Percentiles rank a stretch among this genome's conserved stretches.
Conservation (phyloP, 2,329 filamentous ascomycete genomes). For the Blastomyces gilchristii region DNA sequence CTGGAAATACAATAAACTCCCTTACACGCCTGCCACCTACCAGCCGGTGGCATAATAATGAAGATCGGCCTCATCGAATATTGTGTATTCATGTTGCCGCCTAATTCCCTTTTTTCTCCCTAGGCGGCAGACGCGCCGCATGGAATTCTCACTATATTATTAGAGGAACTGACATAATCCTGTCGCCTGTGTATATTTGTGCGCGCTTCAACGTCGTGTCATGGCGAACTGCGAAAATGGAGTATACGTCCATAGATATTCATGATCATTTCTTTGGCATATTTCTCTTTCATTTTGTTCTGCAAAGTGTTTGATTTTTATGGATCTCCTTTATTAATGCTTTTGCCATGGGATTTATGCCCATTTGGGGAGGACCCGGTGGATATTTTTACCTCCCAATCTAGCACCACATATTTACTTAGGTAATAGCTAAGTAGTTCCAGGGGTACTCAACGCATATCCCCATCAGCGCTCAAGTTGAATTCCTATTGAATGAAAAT, state of each 20-base stretch:
- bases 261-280: neutral
- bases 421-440: neutral
- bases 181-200: neutral
- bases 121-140: neutral
- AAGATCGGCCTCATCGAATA: neutral
- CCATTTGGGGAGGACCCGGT: neutral
- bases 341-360: neutral
- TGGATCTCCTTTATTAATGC: neutral
- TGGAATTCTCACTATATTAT: neutral
- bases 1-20: neutral
- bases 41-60: neutral
- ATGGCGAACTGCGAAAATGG: neutral
- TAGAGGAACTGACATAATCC: neutral
- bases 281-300: neutral
- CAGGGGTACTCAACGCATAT: too few relatives aligned
- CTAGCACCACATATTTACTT: neutral
- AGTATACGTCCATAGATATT: neutral
- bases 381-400: neutral
- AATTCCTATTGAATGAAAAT: too few relatives aligned
- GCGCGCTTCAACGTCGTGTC: neutral
- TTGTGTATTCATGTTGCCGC: neutral
- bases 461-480: too few relatives aligned
- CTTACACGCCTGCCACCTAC: neutral
- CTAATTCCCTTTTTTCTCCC: neutral
- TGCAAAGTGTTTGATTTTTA: neutral